Evolutionary conservation across 2,329 filamentous ascomycete genomes (phyloP).

Genomic region (Parastagonospora avenae): DNA sequence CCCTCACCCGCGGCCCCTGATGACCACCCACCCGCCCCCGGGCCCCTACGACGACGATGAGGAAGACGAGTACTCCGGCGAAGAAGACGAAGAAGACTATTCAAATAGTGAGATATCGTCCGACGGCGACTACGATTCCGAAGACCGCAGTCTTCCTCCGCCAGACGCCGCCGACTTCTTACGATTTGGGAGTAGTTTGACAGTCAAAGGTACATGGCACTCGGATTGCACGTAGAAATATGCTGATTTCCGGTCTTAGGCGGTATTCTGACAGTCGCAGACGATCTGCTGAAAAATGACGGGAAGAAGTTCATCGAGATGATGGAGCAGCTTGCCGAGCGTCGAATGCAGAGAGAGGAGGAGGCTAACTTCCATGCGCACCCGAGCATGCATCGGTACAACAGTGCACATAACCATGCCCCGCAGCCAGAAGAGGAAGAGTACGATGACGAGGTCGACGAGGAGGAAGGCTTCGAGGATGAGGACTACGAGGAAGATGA

Average conservation of each 20-base stretch:
- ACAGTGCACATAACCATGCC: constrained; percentile 67
- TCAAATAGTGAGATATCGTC: constrained; percentile 63
- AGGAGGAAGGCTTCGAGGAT: constrained; percentile 65
- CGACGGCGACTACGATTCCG: constrained; percentile 70
- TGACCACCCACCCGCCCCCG: constrained; percentile 69
- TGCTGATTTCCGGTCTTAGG: constrained; percentile 59
- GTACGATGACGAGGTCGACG: constrained; percentile 72
- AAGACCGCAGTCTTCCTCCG: constrained; percentile 68
- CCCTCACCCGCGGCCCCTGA: constrained; percentile 64
- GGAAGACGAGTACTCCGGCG: constrained; percentile 56
- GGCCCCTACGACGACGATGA: constrained; percentile 60
- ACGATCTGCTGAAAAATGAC: constrained; percentile 98
- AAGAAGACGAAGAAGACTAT: constrained; percentile 62
- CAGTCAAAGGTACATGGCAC: constrained; percentile 73
- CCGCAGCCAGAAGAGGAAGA: constrained; percentile 76
- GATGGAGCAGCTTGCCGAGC: constrained; percentile 99
- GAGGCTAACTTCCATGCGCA: constrained; percentile 71
- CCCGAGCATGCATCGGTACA: constrained; percentile 57
- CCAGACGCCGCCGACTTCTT: constrained; percentile 84
- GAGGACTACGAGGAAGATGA: constrained; percentile 57
- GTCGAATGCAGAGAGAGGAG: constrained; percentile 95
- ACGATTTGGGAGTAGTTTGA: constrained; percentile 95
- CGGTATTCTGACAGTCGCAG: constrained; percentile 97
- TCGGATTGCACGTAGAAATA: constrained; percentile 13
- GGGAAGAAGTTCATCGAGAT: constrained; percentile 99